Conservation (phyloP, 257 asterid genomes). For the Mentha longifolia region DNA sequence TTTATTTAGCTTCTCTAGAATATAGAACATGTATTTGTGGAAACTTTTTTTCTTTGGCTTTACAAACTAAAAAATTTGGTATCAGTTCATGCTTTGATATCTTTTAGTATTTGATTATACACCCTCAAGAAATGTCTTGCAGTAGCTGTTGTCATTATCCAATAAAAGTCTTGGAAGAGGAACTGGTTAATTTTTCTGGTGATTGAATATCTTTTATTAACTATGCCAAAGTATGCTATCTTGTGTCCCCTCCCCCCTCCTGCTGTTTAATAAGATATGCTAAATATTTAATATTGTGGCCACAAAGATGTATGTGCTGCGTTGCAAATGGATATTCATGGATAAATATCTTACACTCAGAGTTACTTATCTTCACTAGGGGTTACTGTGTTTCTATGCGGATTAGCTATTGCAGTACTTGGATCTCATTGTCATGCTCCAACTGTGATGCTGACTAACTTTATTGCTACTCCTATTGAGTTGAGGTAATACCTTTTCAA, state of each 20-base stretch:
- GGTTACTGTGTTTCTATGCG: conserved; percentile 83
- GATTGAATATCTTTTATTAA: conserved; percentile 6
- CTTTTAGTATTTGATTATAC: conserved; percentile 3
- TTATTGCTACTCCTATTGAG: conserved; percentile 84
- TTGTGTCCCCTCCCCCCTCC: background rate
- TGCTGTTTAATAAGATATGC: too few relatives aligned
- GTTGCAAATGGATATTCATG: background rate
- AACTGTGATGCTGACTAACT: conserved; percentile 87
- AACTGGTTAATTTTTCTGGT: conserved; percentile 11
- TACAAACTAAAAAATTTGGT: background rate
- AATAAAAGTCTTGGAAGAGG: background rate
- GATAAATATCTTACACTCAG: conserved; percentile 27
- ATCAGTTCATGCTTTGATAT: background rate
- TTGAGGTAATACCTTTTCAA: conserved; percentile 56
- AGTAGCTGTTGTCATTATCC: conserved; percentile 8
- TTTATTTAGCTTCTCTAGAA: background rate
- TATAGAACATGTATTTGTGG: background rate
- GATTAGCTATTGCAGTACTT: conserved; percentile 73
- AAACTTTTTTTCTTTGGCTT: conserved; percentile 3
- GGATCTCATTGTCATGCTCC: conserved; percentile 88
- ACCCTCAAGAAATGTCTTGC: background rate
- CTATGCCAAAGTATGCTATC: background rate
- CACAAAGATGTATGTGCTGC: conserved; percentile 16
- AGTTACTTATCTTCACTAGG: conserved; percentile 53
- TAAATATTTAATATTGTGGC: conserved; percentile 5